Evolutionary conservation across 768 basidiomycete genomes (phyloP).

Genomic region (Gautieria morchelliformis): DNA sequence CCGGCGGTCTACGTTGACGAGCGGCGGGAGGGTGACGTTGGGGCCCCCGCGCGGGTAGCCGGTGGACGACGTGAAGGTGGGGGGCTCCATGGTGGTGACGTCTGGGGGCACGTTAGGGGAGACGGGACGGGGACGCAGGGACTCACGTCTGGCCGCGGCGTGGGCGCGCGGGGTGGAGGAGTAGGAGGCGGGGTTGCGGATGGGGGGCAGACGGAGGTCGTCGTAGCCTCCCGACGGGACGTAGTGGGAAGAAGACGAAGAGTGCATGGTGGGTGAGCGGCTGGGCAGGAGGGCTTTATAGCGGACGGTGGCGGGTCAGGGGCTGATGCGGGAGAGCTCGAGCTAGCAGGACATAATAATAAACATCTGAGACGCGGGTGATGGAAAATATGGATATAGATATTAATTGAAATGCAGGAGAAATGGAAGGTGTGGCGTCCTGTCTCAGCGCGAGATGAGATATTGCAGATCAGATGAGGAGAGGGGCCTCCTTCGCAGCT

Average conservation of each 20-base stretch:
- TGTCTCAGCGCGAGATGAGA: background rate
- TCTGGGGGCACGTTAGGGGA: background rate
- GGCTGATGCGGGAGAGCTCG: too few species aligned
- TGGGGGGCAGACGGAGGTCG: slow-evolving; percentile 4
- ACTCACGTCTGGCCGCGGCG: background rate
- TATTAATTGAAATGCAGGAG: too few species aligned
- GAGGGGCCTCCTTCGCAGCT: background rate
- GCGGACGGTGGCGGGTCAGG: background rate
- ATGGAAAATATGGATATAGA: too few species aligned
- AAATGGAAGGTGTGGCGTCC: too few species aligned
- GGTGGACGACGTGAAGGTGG: slow-evolving; percentile 2
- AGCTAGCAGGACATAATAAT: too few species aligned
- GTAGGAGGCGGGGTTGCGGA: background rate
- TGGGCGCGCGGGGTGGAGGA: slow-evolving; percentile 1
- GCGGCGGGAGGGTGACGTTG: background rate
- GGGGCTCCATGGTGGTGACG: slow-evolving; percentile 5
- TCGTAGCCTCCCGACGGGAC: background rate
- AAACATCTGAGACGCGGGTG: too few species aligned
- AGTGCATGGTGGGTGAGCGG: background rate
- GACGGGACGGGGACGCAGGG: background rate
- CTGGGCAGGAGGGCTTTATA: slow-evolving; percentile 1
- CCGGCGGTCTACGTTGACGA: background rate
- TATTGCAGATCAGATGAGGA: background rate
- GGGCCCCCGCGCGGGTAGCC: background rate
- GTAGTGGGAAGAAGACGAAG: slow-evolving; percentile 2